Evolutionary conservation across 495 filamentous ascomycete genomes (phyloP).

Genomic region (Penicillium dipodomyicola): DNA sequence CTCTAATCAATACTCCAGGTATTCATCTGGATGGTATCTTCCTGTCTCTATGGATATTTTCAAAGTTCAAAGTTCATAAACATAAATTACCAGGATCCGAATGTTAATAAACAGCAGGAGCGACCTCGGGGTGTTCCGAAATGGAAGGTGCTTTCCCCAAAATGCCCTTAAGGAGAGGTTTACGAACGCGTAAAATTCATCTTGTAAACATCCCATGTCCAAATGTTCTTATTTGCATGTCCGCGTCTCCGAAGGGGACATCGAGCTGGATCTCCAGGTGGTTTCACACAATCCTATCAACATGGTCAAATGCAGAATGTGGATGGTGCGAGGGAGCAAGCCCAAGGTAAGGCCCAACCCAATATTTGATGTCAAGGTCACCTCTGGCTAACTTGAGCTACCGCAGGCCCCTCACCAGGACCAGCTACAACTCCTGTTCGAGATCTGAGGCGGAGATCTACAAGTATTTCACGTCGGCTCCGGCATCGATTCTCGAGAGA

Average conservation of each 20-base stretch:
- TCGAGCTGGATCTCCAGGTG: neutral
- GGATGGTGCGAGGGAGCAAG: neutral
- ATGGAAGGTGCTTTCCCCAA: neutral
- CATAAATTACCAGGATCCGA: neutral
- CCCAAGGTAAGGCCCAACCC: neutral
- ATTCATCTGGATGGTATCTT: no score
- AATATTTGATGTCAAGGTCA: neutral
- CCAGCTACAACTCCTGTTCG: neutral
- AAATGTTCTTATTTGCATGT: conserved; percentile 2
- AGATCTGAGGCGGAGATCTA: neutral
- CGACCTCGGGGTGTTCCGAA: neutral
- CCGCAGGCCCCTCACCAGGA: neutral
- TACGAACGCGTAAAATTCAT: neutral
- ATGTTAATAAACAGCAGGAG: neutral
- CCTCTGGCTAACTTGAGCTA: neutral
- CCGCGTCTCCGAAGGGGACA: conserved; percentile 5
- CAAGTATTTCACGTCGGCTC: conserved; percentile 32
- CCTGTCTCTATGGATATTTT: neutral
- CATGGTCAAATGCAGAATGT: neutral
- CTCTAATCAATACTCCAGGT: no score
- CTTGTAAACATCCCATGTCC: neutral
- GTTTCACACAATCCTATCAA: conserved; percentile 5
- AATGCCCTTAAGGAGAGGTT: neutral
- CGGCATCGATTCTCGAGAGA: conserved; percentile 41
- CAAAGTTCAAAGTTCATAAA: no score